Evolutionary conservation across 106 monocot genomes (phyloP).

Genomic region (Dendrobium huoshanense): DNA sequence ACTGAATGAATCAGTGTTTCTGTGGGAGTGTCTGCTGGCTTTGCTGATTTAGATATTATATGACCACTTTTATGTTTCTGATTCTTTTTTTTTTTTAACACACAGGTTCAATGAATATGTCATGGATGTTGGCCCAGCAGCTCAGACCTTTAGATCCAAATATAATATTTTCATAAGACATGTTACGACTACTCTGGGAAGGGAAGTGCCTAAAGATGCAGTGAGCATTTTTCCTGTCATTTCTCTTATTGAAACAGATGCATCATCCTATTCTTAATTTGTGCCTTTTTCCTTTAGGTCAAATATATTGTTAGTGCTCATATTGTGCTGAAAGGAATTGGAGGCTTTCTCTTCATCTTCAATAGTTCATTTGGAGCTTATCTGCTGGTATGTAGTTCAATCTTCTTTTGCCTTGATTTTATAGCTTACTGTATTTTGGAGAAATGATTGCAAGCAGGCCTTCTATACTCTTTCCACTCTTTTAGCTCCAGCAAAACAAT

Average conservation of each 20-base stretch:
- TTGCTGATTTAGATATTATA: background rate
- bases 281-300: constrained; percentile 16
- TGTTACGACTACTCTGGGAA: constrained; percentile 15
- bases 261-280: background rate
- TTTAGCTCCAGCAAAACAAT: too few relatives aligned
- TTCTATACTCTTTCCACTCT: too few relatives aligned
- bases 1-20: background rate
- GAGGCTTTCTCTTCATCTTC: constrained; percentile 41
- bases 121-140: constrained; percentile 31
- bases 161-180: constrained; percentile 20
- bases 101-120: constrained; percentile 41
- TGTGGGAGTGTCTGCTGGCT: background rate
- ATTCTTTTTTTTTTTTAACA: background rate
- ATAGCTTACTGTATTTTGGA: background rate
- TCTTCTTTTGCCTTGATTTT: background rate
- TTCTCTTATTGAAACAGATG: background rate
- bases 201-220: constrained; percentile 26
- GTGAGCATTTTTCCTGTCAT: constrained; percentile 11
- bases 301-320: constrained; percentile 25
- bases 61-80: background rate
- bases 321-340: constrained; percentile 39
- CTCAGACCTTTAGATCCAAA: constrained; percentile 28
- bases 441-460: too few relatives aligned
- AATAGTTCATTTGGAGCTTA: constrained; percentile 43
- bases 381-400: constrained; percentile 21